Evolutionary conservation across 2,329 filamentous ascomycete genomes (phyloP).

Genomic region (Aspergillus flavus): DNA sequence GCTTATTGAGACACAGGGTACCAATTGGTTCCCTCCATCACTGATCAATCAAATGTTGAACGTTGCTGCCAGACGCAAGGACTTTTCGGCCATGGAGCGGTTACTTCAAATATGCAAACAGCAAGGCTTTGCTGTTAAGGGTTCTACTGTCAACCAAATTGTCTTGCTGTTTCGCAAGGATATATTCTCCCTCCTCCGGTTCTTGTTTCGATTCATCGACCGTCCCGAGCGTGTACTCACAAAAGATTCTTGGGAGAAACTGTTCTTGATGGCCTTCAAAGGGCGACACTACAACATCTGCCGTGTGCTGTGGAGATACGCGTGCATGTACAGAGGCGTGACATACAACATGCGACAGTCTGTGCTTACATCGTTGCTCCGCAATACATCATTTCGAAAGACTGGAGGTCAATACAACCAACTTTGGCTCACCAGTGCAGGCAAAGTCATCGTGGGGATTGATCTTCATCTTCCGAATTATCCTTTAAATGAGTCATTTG

Average conservation of each 20-base stretch:
- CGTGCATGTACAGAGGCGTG: conserved; percentile 42
- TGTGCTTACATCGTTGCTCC: conserved; percentile 34
- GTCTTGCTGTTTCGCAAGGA: conserved; percentile 30
- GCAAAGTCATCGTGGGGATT: conserved; percentile 39
- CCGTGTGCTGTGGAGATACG: conserved; percentile 52
- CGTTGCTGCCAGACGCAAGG: conserved; percentile 28
- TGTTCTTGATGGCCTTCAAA: conserved; percentile 48
- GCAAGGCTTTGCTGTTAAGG: conserved; percentile 30
- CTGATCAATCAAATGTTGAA: conserved; percentile 43
- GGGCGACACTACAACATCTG: conserved; percentile 44
- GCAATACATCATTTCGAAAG: conserved; percentile 22
- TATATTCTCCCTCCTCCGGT: conserved; percentile 27
- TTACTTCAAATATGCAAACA: conserved; percentile 36
- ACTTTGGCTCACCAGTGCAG: conserved; percentile 29
- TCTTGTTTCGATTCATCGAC: conserved; percentile 26
- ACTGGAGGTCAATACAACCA: conserved; percentile 16
- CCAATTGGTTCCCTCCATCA: conserved; percentile 40
- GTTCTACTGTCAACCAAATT: conserved; percentile 32
- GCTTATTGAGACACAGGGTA: conserved; percentile 40
- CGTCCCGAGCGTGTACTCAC: conserved; percentile 22
- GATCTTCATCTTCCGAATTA: conserved; percentile 21
- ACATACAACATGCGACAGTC: conserved; percentile 37
- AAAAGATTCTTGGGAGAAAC: conserved; percentile 33
- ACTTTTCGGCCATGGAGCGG: conserved; percentile 30
- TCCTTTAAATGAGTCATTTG: conserved; percentile 13